Percentiles rank a stretch among this genome's conserved stretches.
Conservation (phyloP, 108 stramenopile genomes). For the Cyclotella choctawhatcheeana region DNA sequence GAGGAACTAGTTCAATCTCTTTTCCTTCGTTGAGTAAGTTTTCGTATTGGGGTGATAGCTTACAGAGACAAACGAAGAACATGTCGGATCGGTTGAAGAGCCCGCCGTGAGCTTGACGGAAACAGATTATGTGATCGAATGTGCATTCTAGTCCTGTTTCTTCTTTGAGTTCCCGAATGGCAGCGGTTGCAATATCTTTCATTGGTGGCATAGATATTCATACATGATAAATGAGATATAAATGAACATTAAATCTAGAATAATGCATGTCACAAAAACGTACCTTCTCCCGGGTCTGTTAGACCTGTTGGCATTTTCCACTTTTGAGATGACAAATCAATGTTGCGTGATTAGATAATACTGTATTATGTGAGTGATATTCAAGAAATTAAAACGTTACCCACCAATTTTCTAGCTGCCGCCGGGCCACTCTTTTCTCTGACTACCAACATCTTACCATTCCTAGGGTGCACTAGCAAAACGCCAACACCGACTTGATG, state of each 20-base stretch:
- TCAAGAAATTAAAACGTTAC: too few relatives aligned
- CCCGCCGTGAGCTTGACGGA: conserved; percentile 73
- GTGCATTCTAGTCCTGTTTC: conserved; percentile 71
- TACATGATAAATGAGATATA: too few relatives aligned
- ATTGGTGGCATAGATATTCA: too few relatives aligned
- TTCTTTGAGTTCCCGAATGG: conserved; percentile 76
- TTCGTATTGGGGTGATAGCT: conserved; percentile 39
- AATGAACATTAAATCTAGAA: too few relatives aligned
- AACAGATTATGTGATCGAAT: conserved; percentile 65
- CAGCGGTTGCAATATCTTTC: conserved; percentile 81
- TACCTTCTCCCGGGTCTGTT: conserved; percentile 83
- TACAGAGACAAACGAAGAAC: conserved; percentile 79
- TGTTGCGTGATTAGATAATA: neutral
- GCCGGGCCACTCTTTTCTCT: conserved; percentile 80
- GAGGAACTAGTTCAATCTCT: conserved; percentile 40
- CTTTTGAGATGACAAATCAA: conserved; percentile 2
- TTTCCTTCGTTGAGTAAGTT: conserved; percentile 21
- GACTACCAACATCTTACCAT: conserved; percentile 76
- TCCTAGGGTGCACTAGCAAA: conserved; percentile 66
- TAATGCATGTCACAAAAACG: too few relatives aligned
- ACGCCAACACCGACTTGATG: conserved; percentile 85
- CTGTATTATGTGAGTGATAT: too few relatives aligned
- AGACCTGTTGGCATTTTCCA: conserved; percentile 85
- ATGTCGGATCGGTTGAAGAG: conserved; percentile 61
- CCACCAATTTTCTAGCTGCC: conserved; percentile 58